Percentiles rank a stretch among this genome's conserved stretches.
phyloP scores from a whole-genome alignment of 1,284 basidiomycete genomes.

The Ustilago bromivora region DNA sequence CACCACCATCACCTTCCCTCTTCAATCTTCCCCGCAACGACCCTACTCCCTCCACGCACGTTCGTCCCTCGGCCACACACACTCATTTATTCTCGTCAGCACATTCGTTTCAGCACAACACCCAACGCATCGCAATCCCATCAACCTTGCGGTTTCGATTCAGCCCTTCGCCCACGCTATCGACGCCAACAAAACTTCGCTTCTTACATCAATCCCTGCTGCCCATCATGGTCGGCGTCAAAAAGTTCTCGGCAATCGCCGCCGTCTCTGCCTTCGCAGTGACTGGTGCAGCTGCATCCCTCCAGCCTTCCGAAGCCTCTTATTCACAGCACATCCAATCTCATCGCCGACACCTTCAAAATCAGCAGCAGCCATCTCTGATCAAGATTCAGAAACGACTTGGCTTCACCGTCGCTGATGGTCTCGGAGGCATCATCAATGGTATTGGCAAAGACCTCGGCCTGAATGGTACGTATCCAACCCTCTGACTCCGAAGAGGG shows the following conservation, averaged over 20 bases:
- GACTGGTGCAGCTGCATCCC: constrained; percentile 29
- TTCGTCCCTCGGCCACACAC: constrained; percentile 15
- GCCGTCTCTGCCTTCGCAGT: constrained; percentile 38
- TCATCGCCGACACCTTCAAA: constrained; percentile 24
- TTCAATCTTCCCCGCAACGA: not conserved
- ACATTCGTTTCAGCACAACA: constrained; percentile 24
- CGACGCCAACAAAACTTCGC: not conserved
- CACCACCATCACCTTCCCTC: constrained; percentile 16
- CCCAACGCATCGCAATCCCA: not conserved
- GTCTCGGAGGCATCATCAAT: constrained; percentile 31
- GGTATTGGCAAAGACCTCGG: constrained; percentile 31
- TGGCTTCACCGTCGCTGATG: constrained; percentile 12
- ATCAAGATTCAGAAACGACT: constrained; percentile 51
- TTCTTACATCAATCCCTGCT: not conserved
- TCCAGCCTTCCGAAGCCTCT: constrained; percentile 29
- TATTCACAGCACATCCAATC: constrained; percentile 25
- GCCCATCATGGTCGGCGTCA: constrained; percentile 34
- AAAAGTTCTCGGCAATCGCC: constrained; percentile 33
- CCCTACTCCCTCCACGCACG: constrained; percentile 5
- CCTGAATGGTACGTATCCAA: constrained; percentile 37
- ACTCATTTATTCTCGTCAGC: constrained; percentile 19
- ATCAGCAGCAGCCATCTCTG: constrained; percentile 22
- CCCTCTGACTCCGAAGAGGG: not conserved
- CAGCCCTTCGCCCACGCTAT: not conserved
- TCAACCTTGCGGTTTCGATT: not conserved